Evolutionary conservation across 2,329 filamentous ascomycete genomes (phyloP), one percentile per base, ranked within the genome.

Genomic region (Penicillium sp.): DNA sequence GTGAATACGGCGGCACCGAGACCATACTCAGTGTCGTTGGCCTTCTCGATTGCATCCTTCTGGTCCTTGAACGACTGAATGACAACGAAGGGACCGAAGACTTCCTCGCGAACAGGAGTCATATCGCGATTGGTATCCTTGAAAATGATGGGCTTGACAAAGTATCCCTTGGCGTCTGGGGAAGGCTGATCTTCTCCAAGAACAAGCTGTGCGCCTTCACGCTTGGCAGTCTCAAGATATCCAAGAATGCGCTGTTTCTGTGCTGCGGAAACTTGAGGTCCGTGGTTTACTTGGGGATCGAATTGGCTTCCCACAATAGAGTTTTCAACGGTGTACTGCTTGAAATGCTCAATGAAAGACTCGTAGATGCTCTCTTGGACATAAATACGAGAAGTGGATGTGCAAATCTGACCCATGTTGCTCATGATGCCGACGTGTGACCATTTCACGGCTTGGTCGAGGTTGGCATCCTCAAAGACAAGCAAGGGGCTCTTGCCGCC

Each of bases 391-490:
- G 83, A 85, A 0, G 83, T 86, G 7, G 85, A 83, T 11, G 82
- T 83, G 73, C 85, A 88, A n/a, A 86, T 79, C 66, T 88, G 85
- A 13, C 85, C 85, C 64, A 80, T 77, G 67, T 87, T 86, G 35
- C 75, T 79, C 76, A 83, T 81, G 56, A 82, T 81, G 38, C 77
- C 79, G 41, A 80, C 68, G 59, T 70, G 66, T 1, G 70, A 65
- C 61, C 68, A 71, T 43, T 66, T 67, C 49, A 80, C 69, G 0
- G 77, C 76, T 36, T 71, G 69, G 18, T 73, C 69, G 1, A 81
- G 58, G 55, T 80, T 71, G 0, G 78, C 77, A 50, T 80, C 78
- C 27, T 72, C 67, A 7, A 76, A 67, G 0, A 81, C 73, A 4
- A 81, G 64, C 4, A 73, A 69, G 3, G 70, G 71, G 3, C 70